Evolutionary conservation across 2,329 filamentous ascomycete genomes (phyloP).

Genomic region (Nigrospora sphaerica): DNA sequence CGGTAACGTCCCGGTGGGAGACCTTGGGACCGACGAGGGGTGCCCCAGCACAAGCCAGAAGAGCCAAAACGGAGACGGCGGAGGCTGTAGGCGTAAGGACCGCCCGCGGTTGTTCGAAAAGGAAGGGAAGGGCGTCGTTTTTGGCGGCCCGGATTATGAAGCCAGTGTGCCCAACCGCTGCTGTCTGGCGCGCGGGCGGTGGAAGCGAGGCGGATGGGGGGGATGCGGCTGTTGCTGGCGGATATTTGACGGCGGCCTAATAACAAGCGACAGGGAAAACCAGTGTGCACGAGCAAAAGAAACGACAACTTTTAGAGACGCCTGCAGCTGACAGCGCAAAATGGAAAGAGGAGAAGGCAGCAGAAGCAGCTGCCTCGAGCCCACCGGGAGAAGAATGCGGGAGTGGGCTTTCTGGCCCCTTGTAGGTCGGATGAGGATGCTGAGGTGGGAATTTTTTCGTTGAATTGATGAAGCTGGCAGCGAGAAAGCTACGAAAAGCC

Average conservation of each 20-base stretch:
- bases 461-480: conserved; percentile 1
- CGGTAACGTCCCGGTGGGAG: conserved; percentile 8
- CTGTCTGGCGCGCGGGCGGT: not conserved
- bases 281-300: not conserved
- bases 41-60: conserved; percentile 3
- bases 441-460: conserved; percentile 1
- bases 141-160: conserved; percentile 2
- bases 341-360: conserved; percentile 1
- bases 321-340: not conserved
- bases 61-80: not conserved
- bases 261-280: not conserved
- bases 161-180: not conserved
- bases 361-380: conserved; percentile 3
- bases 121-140: conserved; percentile 6
- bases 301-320: conserved; percentile 2
- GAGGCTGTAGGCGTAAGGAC: not conserved
- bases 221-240: not conserved
- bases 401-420: conserved; percentile 1
- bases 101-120: conserved; percentile 4
- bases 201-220: not conserved
- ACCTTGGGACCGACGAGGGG: conserved; percentile 11
- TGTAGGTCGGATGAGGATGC: conserved; percentile 1
- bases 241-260: not conserved
- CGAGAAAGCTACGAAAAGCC: too few species aligned
- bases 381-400: conserved; percentile 2